phyloP scores from a whole-genome alignment of 768 basidiomycete species.

The Lentinula aciculospora region DNA sequence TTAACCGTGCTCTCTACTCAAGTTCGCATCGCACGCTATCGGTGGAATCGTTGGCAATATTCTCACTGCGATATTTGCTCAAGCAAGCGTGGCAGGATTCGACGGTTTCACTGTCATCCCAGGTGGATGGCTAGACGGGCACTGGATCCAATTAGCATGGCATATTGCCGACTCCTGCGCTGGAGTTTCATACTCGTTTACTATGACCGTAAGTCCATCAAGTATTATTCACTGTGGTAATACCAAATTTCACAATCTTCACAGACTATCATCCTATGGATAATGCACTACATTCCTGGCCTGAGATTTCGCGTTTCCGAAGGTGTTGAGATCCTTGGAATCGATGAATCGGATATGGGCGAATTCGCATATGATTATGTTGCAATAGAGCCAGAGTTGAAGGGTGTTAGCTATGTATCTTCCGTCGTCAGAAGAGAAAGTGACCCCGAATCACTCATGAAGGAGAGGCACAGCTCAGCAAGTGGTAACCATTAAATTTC shows the following conservation, averaged over 20 bases:
- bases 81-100: constrained; percentile 69
- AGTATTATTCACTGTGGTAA: neutral
- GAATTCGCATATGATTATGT: constrained; percentile 90
- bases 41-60: constrained; percentile 81
- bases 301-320: constrained; percentile 63
- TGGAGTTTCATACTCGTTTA: constrained; percentile 67
- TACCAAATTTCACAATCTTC: neutral
- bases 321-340: constrained; percentile 66
- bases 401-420: neutral
- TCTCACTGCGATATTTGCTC: constrained; percentile 85
- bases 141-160: constrained; percentile 78
- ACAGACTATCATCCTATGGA: constrained; percentile 65
- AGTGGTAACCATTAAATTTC: neutral
- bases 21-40: constrained; percentile 75
- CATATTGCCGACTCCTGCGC: constrained; percentile 74
- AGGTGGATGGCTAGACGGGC: constrained; percentile 87
- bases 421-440: neutral
- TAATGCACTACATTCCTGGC: constrained; percentile 84
- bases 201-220: constrained; percentile 27
- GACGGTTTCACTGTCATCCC: constrained; percentile 64
- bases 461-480: constrained; percentile 2
- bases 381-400: constrained; percentile 52
- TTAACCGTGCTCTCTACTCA: neutral
- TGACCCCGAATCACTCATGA: neutral
- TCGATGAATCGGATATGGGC: constrained; percentile 88